Conservation (phyloP, 164 flowering plant species). For the Vitis rotundifolia region DNA sequence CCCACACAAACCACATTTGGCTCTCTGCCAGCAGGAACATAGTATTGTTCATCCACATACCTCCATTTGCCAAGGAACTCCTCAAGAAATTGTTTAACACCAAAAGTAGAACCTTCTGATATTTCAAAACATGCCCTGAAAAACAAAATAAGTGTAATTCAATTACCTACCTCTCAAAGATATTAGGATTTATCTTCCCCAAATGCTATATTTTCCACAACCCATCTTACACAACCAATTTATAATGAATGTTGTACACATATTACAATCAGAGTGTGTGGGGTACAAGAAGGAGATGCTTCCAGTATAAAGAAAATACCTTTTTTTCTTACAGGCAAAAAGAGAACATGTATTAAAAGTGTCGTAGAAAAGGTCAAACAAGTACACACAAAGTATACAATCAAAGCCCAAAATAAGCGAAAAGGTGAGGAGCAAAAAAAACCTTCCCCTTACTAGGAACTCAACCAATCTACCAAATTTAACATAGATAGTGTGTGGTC, state of each 20-base stretch:
- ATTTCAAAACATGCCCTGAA: constrained; percentile 68
- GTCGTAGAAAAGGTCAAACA: too few relatives aligned
- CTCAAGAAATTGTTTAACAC: constrained; percentile 56
- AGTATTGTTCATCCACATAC: constrained; percentile 40
- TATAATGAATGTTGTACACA: not conserved
- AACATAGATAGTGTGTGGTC: too few relatives aligned
- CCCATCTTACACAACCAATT: not conserved
- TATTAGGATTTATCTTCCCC: not conserved
- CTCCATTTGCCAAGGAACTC: constrained; percentile 74
- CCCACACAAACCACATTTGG: constrained; percentile 9
- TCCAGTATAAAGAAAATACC: not conserved
- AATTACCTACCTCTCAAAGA: not conserved
- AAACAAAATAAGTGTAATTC: not conserved
- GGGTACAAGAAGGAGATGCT: not conserved
- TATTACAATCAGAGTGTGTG: not conserved
- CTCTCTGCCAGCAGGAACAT: constrained; percentile 28
- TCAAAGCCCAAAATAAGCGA: too few relatives aligned
- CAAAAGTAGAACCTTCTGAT: constrained; percentile 46
- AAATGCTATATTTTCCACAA: not conserved
- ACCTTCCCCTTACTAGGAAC: too few relatives aligned
- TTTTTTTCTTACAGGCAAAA: too few relatives aligned
- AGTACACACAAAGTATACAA: too few relatives aligned
- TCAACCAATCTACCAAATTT: too few relatives aligned
- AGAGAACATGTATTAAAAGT: too few relatives aligned
- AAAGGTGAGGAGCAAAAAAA: too few relatives aligned